Conservation (phyloP, 2,329 filamentous ascomycete species). For the Diaporthe destruens region DNA sequence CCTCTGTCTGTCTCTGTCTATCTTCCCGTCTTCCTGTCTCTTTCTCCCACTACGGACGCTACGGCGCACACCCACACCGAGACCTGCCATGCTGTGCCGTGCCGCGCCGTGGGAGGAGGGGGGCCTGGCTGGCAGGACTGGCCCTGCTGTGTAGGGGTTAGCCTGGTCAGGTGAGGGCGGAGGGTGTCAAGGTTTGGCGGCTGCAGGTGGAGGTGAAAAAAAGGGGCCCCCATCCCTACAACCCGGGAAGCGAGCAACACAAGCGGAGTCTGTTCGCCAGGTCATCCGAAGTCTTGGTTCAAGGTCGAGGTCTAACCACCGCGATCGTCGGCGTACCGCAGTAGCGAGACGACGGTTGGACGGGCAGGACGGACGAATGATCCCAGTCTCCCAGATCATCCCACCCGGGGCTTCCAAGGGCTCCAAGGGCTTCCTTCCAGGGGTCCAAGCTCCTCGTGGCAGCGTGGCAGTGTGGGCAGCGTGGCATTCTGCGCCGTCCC, state of each 20-base stretch:
- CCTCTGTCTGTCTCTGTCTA: background rate
- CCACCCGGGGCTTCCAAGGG: too few relatives aligned
- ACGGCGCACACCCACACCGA: slow-evolving; percentile 26
- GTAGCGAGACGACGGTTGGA: slow-evolving; percentile 10
- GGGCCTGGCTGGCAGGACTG: background rate
- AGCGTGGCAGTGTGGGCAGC: slow-evolving; percentile 3
- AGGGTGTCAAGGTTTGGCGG: slow-evolving; percentile 11
- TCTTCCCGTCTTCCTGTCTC: background rate
- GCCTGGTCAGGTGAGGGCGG: slow-evolving; percentile 15
- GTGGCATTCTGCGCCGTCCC: background rate
- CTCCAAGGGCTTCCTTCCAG: too few relatives aligned
- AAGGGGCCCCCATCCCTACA: slow-evolving; percentile 21
- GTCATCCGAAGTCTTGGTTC: slow-evolving; percentile 30
- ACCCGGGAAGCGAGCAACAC: slow-evolving; percentile 27
- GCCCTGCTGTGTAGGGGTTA: too few relatives aligned
- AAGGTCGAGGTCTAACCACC: slow-evolving; percentile 19
- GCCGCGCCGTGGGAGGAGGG: slow-evolving; percentile 1
- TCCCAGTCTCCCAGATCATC: too few relatives aligned
- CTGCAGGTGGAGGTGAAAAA: slow-evolving; percentile 29
- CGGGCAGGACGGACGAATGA: too few relatives aligned
- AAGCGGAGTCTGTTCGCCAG: slow-evolving; percentile 32
- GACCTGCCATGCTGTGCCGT: slow-evolving; percentile 10
- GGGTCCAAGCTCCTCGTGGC: slow-evolving; percentile 29
- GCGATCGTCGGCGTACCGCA: slow-evolving; percentile 13
- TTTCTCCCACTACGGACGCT: too few relatives aligned